These are phyloP conservation scores for Tolypocladium inflatum DNA, from an alignment of 2,329 filamentous ascomycete species.

Conservation along the genomic window DNA sequence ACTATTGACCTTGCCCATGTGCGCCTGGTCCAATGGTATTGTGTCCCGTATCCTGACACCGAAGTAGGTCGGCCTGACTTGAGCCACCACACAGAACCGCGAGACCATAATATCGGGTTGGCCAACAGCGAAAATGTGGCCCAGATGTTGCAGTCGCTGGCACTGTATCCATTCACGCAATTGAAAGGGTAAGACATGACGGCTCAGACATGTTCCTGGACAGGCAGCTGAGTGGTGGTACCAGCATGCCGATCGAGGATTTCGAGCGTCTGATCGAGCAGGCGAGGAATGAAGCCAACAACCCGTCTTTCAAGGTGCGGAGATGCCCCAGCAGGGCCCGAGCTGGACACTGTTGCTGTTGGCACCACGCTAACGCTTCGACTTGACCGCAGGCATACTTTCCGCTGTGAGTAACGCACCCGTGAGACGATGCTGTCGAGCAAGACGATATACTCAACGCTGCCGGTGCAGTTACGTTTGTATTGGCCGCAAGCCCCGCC, in stretches of 20 bases:
- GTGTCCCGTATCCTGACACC: background rate
- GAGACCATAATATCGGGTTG: constrained; percentile 41
- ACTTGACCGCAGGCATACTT: constrained; percentile 43
- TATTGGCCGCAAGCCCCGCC: constrained; percentile 46
- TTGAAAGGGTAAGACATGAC: constrained; percentile 31
- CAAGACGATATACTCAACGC: background rate
- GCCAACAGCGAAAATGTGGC: constrained; percentile 46
- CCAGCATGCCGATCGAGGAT: constrained; percentile 47
- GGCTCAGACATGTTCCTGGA: background rate
- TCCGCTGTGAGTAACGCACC: constrained; percentile 38
- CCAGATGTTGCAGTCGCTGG: constrained; percentile 43
- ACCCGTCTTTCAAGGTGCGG: constrained; percentile 46
- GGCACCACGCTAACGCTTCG: background rate
- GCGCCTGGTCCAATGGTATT: constrained; percentile 57
- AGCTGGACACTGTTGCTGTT: background rate
- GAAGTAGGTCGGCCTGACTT: background rate
- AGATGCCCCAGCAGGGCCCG: background rate
- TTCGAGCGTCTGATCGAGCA: constrained; percentile 47
- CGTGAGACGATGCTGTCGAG: no score
- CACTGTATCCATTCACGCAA: constrained; percentile 46
- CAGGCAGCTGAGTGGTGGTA: constrained; percentile 3
- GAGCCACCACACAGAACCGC: constrained; percentile 28
- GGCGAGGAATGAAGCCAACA: constrained; percentile 42
- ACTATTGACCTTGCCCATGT: constrained; percentile 59
- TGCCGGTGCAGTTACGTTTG: constrained; percentile 43